Evolutionary conservation across 2,329 filamentous ascomycete genomes (phyloP).

Genomic region (Cladophialophora immunda): DNA sequence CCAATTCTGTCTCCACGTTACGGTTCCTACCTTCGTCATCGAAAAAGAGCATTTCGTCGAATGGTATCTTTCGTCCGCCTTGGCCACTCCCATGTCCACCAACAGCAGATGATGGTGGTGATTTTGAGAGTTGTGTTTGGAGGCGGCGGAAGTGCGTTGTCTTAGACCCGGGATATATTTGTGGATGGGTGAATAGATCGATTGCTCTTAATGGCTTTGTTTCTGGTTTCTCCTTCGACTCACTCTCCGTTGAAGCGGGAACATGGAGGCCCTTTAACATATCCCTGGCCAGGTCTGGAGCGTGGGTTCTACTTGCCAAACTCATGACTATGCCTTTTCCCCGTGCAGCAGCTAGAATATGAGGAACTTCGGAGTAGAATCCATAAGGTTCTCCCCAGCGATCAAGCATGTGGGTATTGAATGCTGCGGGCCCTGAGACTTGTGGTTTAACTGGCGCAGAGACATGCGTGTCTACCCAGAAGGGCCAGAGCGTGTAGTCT

Average conservation of each 20-base stretch:
- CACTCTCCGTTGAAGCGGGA: conserved; percentile 51
- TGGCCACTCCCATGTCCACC: background rate
- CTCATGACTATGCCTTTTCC: conserved; percentile 66
- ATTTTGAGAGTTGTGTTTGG: conserved; percentile 58
- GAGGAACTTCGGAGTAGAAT: conserved; percentile 76
- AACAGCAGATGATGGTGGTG: background rate
- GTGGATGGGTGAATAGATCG: conserved; percentile 65
- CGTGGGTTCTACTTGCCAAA: conserved; percentile 80
- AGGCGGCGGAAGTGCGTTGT: conserved; percentile 83
- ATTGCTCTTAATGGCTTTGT: conserved; percentile 65
- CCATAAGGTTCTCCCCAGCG: conserved; percentile 70
- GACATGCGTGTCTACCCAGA: conserved; percentile 96
- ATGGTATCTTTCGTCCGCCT: conserved; percentile 63
- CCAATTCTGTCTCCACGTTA: conserved; percentile 77
- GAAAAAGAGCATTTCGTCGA: conserved; percentile 92
- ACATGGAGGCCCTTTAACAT: conserved; percentile 79
- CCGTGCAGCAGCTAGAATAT: conserved; percentile 70
- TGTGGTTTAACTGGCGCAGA: conserved; percentile 72
- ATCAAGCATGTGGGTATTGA: conserved; percentile 37
- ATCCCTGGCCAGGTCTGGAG: conserved; percentile 80
- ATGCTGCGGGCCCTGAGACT: conserved; percentile 1
- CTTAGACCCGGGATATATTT: conserved; percentile 79
- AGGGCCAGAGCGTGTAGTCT: conserved; percentile 98
- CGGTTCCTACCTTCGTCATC: conserved; percentile 89
- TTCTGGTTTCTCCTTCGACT: conserved; percentile 59